Evolutionary conservation across 495 filamentous ascomycete genomes (phyloP).

Genomic region (Xylaria longipes): DNA sequence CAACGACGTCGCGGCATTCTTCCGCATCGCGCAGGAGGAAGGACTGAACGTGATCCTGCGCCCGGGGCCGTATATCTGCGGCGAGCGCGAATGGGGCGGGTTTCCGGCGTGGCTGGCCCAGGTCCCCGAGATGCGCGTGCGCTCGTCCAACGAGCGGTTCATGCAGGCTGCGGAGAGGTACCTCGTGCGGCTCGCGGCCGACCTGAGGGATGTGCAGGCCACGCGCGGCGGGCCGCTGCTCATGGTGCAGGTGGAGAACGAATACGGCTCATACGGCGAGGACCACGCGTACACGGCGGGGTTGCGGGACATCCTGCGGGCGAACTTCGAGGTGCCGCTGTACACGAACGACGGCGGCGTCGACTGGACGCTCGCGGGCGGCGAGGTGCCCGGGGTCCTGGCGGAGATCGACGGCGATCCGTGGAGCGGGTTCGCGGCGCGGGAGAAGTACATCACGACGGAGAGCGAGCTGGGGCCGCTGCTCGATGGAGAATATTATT

Average conservation of each 20-base stretch:
- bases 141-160: slow-evolving; percentile 46
- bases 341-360: slow-evolving; percentile 57
- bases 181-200: slow-evolving; percentile 43
- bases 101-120: slow-evolving; percentile 53
- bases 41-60: slow-evolving; percentile 51
- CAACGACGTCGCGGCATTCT: slow-evolving; percentile 51
- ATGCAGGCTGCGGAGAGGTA: slow-evolving; percentile 46
- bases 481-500: slow-evolving; percentile 54
- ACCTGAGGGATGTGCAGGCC: slow-evolving; percentile 42
- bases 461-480: slow-evolving; percentile 48
- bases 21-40: slow-evolving; percentile 49
- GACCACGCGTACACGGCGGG: slow-evolving; percentile 49
- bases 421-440: slow-evolving; percentile 46
- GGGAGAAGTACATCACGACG: slow-evolving; percentile 49
- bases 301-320: slow-evolving; percentile 45
- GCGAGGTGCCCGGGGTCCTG: slow-evolving; percentile 48
- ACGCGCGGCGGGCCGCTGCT: slow-evolving; percentile 52
- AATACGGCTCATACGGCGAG: slow-evolving; percentile 54
- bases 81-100: slow-evolving; percentile 58
- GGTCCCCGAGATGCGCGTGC: slow-evolving; percentile 48
- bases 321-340: slow-evolving; percentile 47
- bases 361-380: slow-evolving; percentile 48
- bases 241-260: slow-evolving; percentile 59
- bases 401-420: slow-evolving; percentile 55
- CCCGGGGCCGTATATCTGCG: slow-evolving; percentile 56